phyloP scores from a whole-genome alignment of 2,329 filamentous ascomycete species.

The Cordyceps cicadae region DNA sequence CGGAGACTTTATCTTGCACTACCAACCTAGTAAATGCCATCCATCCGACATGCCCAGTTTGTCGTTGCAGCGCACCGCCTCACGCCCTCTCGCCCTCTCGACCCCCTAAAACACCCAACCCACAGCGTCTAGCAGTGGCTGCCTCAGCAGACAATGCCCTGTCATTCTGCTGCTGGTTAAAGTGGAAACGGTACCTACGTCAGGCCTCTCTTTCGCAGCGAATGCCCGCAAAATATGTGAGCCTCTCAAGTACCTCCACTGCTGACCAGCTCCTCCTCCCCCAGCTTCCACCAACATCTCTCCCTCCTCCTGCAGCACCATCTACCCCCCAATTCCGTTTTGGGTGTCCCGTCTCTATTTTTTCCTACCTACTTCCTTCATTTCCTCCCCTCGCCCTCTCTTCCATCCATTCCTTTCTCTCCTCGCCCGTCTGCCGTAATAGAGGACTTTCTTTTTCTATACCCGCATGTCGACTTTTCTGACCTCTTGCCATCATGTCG shows the following conservation, averaged over 20 bases:
- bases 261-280: neutral
- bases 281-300: neutral
- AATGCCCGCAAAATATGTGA: neutral
- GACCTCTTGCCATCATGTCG: conserved; percentile 47
- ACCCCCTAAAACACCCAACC: neutral
- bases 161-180: neutral
- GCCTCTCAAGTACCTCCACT: neutral
- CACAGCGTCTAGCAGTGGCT: neutral
- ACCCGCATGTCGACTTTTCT: conserved; percentile 30
- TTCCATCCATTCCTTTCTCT: conserved; percentile 9
- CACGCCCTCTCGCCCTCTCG: neutral
- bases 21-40: too few species aligned
- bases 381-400: neutral
- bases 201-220: neutral
- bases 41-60: neutral
- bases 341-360: conserved; percentile 8
- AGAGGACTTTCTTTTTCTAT: conserved; percentile 12
- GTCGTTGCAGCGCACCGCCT: neutral
- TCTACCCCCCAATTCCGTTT: conserved; percentile 11
- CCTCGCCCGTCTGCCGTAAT: neutral
- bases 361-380: conserved; percentile 4
- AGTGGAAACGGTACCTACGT: conserved; percentile 2
- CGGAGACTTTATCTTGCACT: too few species aligned
- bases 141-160: neutral
- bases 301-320: neutral